Evolutionary conservation across 495 filamentous ascomycete species (phyloP), one percentile per base, ranked within the genome.

Genomic region (Aspergillus haitiensis): DNA sequence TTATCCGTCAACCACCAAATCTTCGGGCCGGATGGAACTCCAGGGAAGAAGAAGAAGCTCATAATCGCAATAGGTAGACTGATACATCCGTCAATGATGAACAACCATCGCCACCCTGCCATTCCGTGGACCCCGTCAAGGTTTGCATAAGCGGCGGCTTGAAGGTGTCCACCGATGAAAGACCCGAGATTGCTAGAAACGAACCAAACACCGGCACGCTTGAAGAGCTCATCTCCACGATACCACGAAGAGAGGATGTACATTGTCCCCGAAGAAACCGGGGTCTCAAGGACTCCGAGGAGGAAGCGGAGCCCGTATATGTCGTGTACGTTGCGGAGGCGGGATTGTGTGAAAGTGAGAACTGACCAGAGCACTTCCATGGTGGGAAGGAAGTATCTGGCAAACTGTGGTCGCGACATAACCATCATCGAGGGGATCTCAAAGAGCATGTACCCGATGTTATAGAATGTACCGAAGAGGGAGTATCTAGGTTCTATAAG

Each of bases 51-150:
- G 67, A 92, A 93, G 77, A 86, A 86, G 70, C 90, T 87, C 12
- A 79, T 32, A 27, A 91, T 51, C 0, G 86, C 84, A n/a, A 92
- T 72, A 18, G 87, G 55, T 55, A 80, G 79, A 12, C 89, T 92
- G 18, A 91, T 70, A 3, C 73, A 52, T 12, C 91, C 91, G 70
- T 93, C 90, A 44, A 81, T 67, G 60, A 78, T 64, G 35, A 77
- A 82, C 56, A 82, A 78, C 91, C 91, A 94, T 46, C 90, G 77
- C 91, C 91, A 96, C 36, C 89, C 91, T 1, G 69, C 66, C 58
- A 89, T 90, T 42, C 82, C 84, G 27, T 79, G 69, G 0, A 56
- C 51, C 3, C 66, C 66, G 21, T 61, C 56, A 7, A 68, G 60
- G 1, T 50, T 59, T 35, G 54, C 32, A 21, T 65, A 52, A 12